A percentile compares a stretch with the other conserved stretches of the same genome.
These are phyloP conservation scores for Vicia sativa DNA, from an alignment of 306 rosid genomes.

Conservation along the genomic window DNA sequence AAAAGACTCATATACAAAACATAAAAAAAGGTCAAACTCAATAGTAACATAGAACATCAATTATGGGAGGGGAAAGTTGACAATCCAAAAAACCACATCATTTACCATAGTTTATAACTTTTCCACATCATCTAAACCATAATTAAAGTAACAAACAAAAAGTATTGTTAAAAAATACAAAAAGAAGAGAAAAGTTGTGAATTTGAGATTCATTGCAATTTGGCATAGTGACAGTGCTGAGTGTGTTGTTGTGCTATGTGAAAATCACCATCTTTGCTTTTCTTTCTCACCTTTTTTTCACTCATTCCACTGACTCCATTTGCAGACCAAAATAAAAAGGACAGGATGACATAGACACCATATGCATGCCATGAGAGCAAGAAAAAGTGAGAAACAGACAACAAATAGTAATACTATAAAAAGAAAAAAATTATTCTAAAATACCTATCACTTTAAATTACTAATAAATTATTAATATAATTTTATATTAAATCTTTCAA, in stretches of 20 bases:
- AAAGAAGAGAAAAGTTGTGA: constrained; percentile 20
- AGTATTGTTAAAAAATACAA: constrained; percentile 15
- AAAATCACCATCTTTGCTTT: constrained; percentile 5
- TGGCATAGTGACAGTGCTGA: constrained; percentile 13
- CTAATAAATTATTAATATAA: no score
- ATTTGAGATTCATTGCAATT: constrained; percentile 24
- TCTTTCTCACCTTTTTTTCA: constrained; percentile 6
- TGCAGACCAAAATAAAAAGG: constrained; percentile 29
- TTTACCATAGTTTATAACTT: constrained; percentile 29
- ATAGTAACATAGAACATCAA: constrained; percentile 17
- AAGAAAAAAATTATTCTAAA: no score
- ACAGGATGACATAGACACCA: constrained; percentile 18
- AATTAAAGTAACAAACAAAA: constrained; percentile 5
- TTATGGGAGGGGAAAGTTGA: constrained; percentile 28
- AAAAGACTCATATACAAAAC: no score
- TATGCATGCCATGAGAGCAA: background rate
- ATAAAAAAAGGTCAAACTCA: no score
- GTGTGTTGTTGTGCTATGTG: background rate
- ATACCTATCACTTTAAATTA: no score
- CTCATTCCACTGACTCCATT: constrained; percentile 24
- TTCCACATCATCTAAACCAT: constrained; percentile 19
- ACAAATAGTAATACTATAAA: no score
- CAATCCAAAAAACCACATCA: constrained; percentile 20
- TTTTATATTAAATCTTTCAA: no score
- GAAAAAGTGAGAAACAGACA: background rate